Conservation (phyloP, 768 basidiomycete species). For the Tulasnella sp. region DNA sequence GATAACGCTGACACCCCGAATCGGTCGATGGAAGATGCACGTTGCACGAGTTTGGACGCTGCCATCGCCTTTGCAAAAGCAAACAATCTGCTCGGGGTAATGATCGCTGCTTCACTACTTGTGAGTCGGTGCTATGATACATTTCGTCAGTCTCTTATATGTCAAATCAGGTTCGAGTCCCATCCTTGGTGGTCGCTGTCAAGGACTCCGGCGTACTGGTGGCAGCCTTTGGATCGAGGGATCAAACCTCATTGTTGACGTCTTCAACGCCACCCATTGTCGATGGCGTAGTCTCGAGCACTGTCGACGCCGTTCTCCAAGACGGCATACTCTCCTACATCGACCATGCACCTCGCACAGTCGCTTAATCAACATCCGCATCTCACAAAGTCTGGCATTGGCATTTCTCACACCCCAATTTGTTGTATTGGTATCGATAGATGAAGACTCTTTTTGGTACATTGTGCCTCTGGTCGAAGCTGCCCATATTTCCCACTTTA, state of each 20-base stretch:
- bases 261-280: slow-evolving; percentile 41
- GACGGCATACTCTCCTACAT: slow-evolving; percentile 65
- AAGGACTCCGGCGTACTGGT: slow-evolving; percentile 85
- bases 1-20: slow-evolving; percentile 33
- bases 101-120: slow-evolving; percentile 81
- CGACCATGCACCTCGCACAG: slow-evolving; percentile 43
- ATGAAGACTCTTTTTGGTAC: neutral
- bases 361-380: neutral
- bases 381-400: neutral
- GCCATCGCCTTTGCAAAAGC: slow-evolving; percentile 90
- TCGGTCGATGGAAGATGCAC: slow-evolving; percentile 38
- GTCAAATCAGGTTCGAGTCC: slow-evolving; percentile 43
- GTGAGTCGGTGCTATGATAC: slow-evolving; percentile 47
- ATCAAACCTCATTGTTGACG: slow-evolving; percentile 42
- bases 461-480: neutral
- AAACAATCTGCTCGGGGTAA: slow-evolving; percentile 90
- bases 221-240: slow-evolving; percentile 68
- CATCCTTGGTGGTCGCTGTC: slow-evolving; percentile 83
- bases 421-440: neutral
- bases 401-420: neutral
- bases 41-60: slow-evolving; percentile 69
- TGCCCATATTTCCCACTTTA: neutral
- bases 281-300: slow-evolving; percentile 35
- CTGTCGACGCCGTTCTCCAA: slow-evolving; percentile 63
- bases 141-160: slow-evolving; percentile 13